Conservation (phyloP, 106 monocot genomes). For the Acorus gramineus region DNA sequence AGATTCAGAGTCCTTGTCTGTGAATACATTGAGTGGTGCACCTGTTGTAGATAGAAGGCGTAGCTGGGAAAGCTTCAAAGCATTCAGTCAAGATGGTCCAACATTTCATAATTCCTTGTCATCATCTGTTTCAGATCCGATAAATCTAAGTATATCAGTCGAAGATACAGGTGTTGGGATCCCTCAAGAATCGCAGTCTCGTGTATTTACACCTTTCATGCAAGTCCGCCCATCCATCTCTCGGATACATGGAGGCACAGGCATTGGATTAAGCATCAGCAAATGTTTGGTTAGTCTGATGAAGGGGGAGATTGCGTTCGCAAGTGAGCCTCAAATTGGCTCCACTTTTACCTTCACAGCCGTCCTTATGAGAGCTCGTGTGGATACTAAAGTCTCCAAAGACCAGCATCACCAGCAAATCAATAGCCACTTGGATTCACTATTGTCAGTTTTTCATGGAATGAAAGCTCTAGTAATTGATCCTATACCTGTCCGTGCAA, state of each 20-base stretch:
- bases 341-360: constrained; percentile 90
- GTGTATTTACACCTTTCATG: constrained; percentile 98
- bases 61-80: constrained; percentile 58
- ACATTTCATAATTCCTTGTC: constrained; percentile 16
- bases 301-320: constrained; percentile 97
- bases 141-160: constrained; percentile 82
- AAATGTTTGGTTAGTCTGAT: constrained; percentile 96
- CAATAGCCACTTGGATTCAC: too few relatives aligned
- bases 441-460: constrained; percentile 53
- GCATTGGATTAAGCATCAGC: constrained; percentile 93
- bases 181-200: constrained; percentile 82
- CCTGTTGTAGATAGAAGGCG: constrained; percentile 51
- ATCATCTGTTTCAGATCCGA: constrained; percentile 38
- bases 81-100: constrained; percentile 33
- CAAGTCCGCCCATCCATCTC: constrained; percentile 92
- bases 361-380: constrained; percentile 31
- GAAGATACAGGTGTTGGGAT: constrained; percentile 99
- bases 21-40: constrained; percentile 60
- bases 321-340: constrained; percentile 64
- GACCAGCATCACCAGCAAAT: too few relatives aligned
- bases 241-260: constrained; percentile 94
- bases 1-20: constrained; percentile 21
- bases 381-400: constrained; percentile 34
- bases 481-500: constrained; percentile 56
- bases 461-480: constrained; percentile 79